phyloP scores from a whole-genome alignment of 2,329 filamentous ascomycete species.

The Alternaria triticina region DNA sequence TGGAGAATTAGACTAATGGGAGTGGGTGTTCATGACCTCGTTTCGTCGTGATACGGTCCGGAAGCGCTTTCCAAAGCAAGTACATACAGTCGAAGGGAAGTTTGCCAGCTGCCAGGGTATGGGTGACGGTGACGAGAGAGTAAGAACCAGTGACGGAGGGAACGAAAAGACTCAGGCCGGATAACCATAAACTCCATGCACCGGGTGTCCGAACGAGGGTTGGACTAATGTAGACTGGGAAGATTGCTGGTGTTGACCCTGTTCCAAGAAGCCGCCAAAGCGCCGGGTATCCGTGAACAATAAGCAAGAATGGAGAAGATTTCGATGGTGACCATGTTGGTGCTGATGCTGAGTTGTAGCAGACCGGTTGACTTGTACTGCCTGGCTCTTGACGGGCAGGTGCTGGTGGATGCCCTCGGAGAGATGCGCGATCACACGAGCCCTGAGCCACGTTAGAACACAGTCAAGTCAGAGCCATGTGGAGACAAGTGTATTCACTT shows the following conservation, averaged over 20 bases:
- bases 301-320: slow-evolving; percentile 49
- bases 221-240: slow-evolving; percentile 18
- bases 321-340: slow-evolving; percentile 33
- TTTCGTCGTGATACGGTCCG: slow-evolving; percentile 42
- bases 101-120: slow-evolving; percentile 5
- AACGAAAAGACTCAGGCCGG: slow-evolving; percentile 22
- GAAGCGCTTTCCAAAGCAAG: slow-evolving; percentile 41
- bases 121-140: not conserved
- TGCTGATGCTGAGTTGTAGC: slow-evolving; percentile 21
- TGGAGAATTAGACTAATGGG: slow-evolving; percentile 30
- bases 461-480: slow-evolving; percentile 20
- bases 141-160: slow-evolving; percentile 4
- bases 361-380: slow-evolving; percentile 11
- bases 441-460: slow-evolving; percentile 38
- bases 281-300: slow-evolving; percentile 44
- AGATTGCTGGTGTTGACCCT: slow-evolving; percentile 28
- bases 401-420: slow-evolving; percentile 20
- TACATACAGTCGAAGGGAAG: slow-evolving; percentile 38
- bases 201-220: slow-evolving; percentile 28
- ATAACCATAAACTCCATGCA: slow-evolving; percentile 35
- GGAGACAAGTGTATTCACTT: slow-evolving; percentile 44
- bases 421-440: slow-evolving; percentile 26
- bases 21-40: slow-evolving; percentile 44
- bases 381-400: slow-evolving; percentile 14
- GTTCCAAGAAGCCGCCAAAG: slow-evolving; percentile 37